phyloP scores from a whole-genome alignment of 768 basidiomycete genomes.

The Termitomyces heimii region DNA sequence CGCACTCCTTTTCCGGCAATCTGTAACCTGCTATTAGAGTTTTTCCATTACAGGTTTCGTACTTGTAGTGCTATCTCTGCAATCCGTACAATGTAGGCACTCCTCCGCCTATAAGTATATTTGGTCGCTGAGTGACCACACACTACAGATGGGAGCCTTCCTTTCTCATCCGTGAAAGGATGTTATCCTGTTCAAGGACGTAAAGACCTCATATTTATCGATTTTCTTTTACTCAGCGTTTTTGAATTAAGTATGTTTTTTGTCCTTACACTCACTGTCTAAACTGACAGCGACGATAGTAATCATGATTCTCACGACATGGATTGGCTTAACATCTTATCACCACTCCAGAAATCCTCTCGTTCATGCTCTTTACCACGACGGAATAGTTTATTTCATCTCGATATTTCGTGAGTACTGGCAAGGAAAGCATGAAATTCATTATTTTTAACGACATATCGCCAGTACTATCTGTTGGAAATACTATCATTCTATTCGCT shows the following conservation, averaged over 20 bases:
- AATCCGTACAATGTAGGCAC: conserved; percentile 5
- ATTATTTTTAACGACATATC: not conserved
- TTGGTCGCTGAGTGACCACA: not conserved
- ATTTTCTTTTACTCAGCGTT: not conserved
- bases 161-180: conserved; percentile 5
- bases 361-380: not conserved
- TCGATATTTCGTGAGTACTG: not conserved
- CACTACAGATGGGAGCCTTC: conserved; percentile 2
- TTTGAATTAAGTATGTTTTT: not conserved
- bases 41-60: conserved; percentile 1
- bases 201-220: not conserved
- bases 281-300: not conserved
- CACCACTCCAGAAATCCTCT: not conserved
- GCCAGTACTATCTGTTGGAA: not conserved
- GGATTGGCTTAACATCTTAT: not conserved
- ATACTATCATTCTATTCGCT: not conserved
- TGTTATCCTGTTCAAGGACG: conserved; percentile 7
- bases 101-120: not conserved
- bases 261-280: not conserved
- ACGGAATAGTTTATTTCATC: not conserved
- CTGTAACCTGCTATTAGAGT: not conserved
- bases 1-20: not conserved
- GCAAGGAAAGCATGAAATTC: not conserved
- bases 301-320: not conserved
- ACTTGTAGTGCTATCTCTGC: conserved; percentile 2